These are phyloP conservation scores for Ophiostoma triangulosporum DNA, from an alignment of 2,329 filamentous ascomycete species.

Conservation along the genomic window DNA sequence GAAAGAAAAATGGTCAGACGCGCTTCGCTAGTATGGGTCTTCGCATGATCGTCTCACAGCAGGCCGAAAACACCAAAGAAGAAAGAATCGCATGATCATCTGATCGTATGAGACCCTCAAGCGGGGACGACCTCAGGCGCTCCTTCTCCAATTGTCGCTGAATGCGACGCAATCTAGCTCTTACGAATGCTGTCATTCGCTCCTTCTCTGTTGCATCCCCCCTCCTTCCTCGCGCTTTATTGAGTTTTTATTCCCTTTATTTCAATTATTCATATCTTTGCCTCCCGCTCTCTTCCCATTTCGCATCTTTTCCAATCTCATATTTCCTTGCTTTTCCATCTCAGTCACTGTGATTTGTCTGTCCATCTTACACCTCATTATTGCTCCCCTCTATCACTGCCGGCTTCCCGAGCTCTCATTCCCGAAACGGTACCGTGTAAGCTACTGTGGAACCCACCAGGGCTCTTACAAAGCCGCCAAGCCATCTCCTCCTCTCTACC, in stretches of 20 bases:
- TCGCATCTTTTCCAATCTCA: neutral
- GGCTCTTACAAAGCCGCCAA: conserved; percentile 8
- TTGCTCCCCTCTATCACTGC: neutral
- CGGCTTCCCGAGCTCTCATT: neutral
- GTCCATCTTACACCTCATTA: neutral
- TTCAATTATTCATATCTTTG: neutral
- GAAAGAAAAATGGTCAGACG: neutral
- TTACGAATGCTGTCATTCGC: neutral
- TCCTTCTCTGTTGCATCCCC: neutral
- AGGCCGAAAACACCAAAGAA: neutral
- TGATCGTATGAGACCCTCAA: neutral
- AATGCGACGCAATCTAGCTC: neutral
- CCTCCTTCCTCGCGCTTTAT: neutral
- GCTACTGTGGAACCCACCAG: neutral
- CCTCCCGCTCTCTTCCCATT: neutral
- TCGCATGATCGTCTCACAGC: neutral
- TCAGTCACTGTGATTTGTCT: neutral
- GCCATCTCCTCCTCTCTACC: neutral
- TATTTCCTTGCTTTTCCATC: neutral
- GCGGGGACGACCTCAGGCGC: neutral
- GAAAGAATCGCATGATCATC: neutral
- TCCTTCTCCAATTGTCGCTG: neutral
- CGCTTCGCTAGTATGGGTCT: neutral
- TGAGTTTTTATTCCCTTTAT: neutral
- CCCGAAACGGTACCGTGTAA: neutral